Conservation (phyloP, 805 yeast species). For the Candida qinlingensis region DNA sequence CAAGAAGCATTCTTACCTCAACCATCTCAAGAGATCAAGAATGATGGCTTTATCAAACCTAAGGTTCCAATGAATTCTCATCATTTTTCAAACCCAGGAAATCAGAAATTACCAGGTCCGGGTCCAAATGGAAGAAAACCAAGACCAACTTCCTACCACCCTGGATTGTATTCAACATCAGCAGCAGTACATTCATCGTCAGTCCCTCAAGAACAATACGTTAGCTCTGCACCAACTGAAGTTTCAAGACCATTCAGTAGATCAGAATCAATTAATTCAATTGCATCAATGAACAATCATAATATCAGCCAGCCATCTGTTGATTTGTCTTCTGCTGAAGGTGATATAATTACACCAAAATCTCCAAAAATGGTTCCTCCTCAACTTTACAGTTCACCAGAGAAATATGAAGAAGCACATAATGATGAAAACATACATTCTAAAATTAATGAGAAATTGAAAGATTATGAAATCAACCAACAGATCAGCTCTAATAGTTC, state of each 20-base stretch:
- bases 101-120: conserved; percentile 27
- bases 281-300: conserved; percentile 29
- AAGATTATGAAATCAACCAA: background rate
- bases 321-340: conserved; percentile 30
- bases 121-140: conserved; percentile 48
- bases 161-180: conserved; percentile 37
- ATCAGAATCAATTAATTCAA: conserved; percentile 38
- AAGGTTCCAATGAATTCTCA: conserved; percentile 19
- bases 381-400: conserved; percentile 4
- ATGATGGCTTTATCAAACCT: conserved; percentile 17
- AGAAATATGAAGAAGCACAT: conserved; percentile 9
- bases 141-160: conserved; percentile 82
- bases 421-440: conserved; percentile 9
- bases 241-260: conserved; percentile 23
- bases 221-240: background rate
- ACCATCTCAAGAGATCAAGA: background rate
- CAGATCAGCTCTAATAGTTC: background rate
- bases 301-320: conserved; percentile 29
- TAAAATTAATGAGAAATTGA: conserved; percentile 11
- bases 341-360: conserved; percentile 31
- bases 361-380: conserved; percentile 18
- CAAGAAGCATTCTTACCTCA: background rate
- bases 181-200: conserved; percentile 12
- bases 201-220: background rate
- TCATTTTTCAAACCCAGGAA: conserved; percentile 13